These are phyloP conservation scores for Penicillium argentinense DNA, from an alignment of 495 filamentous ascomycete species.

Conservation along the genomic window DNA sequence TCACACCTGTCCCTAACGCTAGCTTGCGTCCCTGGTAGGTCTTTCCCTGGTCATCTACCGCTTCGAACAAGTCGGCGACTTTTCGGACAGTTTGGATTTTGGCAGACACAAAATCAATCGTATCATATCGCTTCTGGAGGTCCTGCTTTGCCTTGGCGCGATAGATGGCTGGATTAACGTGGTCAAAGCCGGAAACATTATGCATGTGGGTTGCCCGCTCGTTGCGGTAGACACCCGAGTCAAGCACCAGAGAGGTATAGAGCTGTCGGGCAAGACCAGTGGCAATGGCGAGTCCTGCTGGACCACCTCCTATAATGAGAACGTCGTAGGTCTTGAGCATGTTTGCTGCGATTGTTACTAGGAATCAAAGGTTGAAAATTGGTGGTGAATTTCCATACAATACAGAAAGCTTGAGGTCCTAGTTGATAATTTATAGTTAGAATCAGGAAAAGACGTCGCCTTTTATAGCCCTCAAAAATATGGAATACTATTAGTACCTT, in stretches of 20 bases:
- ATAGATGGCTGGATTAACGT: conserved; percentile 38
- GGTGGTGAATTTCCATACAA: too few relatives aligned
- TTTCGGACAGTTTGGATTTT: conserved; percentile 16
- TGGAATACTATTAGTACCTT: too few relatives aligned
- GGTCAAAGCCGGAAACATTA: conserved; percentile 50
- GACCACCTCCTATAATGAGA: conserved; percentile 58
- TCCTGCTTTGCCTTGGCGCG: conserved; percentile 37
- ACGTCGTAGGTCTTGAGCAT: conserved; percentile 35
- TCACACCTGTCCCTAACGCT: conserved; percentile 47
- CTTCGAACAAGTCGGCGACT: conserved; percentile 18
- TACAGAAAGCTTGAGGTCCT: too few relatives aligned
- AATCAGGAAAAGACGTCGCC: too few relatives aligned
- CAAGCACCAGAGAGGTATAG: conserved; percentile 50
- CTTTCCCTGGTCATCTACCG: conserved; percentile 10
- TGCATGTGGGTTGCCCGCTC: conserved; percentile 47
- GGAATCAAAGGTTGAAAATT: too few relatives aligned
- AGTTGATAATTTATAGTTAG: too few relatives aligned
- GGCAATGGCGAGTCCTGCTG: conserved; percentile 54
- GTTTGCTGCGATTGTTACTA: background rate
- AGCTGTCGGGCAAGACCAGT: conserved; percentile 46
- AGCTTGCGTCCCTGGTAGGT: conserved; percentile 46
- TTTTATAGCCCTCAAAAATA: too few relatives aligned
- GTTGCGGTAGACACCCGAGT: conserved; percentile 53
- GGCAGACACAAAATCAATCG: conserved; percentile 36
- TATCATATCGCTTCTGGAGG: conserved; percentile 41